Percentiles rank a stretch among this genome's conserved stretches.
Evolutionary conservation across 2,329 filamentous ascomycete species (phyloP).

Genomic region (Fusarium sacchari): DNA sequence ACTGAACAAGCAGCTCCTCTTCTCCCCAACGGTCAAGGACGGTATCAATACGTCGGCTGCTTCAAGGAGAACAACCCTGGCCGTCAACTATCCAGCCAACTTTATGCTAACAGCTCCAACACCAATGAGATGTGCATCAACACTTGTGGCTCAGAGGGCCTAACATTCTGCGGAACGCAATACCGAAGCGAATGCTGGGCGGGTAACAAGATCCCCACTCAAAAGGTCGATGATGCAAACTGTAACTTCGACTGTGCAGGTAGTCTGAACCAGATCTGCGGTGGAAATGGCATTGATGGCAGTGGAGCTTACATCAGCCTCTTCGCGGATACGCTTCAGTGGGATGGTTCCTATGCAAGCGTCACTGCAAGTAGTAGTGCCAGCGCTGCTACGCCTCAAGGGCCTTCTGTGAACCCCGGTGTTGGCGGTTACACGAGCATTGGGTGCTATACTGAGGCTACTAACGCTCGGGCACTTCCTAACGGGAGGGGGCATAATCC

Average conservation of each 20-base stretch:
- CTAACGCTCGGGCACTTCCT: conserved; percentile 46
- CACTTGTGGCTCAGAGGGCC: conserved; percentile 51
- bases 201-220: conserved; percentile 57
- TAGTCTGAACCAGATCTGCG: conserved; percentile 61
- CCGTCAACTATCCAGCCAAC: conserved; percentile 58
- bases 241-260: conserved; percentile 65
- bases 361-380: not conserved
- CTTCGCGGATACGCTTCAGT: conserved; percentile 53
- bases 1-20: conserved; percentile 63
- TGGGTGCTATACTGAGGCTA: conserved; percentile 53
- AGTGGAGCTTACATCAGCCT: conserved; percentile 58
- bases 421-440: conserved; percentile 49
- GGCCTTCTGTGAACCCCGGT: conserved; percentile 50
- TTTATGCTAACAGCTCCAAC: conserved; percentile 54
- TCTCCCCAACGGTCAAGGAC: conserved; percentile 53
- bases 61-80: conserved; percentile 66
- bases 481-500: conserved; percentile 37
- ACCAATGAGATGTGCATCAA: conserved; percentile 58
- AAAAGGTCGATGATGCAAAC: conserved; percentile 55
- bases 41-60: conserved; percentile 65
- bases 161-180: conserved; percentile 59
- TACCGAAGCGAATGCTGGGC: conserved; percentile 66
- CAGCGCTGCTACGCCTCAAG: conserved; percentile 15
- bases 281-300: conserved; percentile 57
- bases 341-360: conserved; percentile 22